Evolutionary conservation across 2,329 filamentous ascomycete genomes (phyloP).

Genomic region (Arthroderma sp.): DNA sequence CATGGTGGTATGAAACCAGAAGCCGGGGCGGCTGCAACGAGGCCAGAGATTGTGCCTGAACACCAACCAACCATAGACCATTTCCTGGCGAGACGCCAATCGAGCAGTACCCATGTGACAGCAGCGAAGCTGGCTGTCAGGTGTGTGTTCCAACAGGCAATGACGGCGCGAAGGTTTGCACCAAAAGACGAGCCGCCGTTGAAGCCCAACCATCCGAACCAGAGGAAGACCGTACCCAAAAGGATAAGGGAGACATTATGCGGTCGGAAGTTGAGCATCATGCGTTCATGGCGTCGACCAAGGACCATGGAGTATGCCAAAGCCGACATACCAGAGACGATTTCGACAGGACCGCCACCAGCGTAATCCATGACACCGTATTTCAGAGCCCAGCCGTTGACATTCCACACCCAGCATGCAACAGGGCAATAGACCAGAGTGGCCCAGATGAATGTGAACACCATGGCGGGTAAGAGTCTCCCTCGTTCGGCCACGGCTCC

Average conservation of each 20-base stretch:
- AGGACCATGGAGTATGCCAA: slow-evolving; percentile 93
- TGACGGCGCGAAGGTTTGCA: slow-evolving; percentile 81
- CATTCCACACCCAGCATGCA: slow-evolving; percentile 93
- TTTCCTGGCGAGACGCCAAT: slow-evolving; percentile 87
- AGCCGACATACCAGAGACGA: slow-evolving; percentile 82
- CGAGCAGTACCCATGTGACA: slow-evolving; percentile 87
- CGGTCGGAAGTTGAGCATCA: slow-evolving; percentile 99
- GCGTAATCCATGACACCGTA: slow-evolving; percentile 94
- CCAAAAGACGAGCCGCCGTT: slow-evolving; percentile 93
- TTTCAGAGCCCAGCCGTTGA: slow-evolving; percentile 81
- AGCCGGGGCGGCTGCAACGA: slow-evolving; percentile 76
- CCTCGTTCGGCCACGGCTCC: slow-evolving; percentile 90
- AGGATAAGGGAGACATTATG: slow-evolving; percentile 98
- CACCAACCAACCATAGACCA: slow-evolving; percentile 93
- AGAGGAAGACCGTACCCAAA: slow-evolving; percentile 85
- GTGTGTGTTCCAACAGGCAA: slow-evolving; percentile 98
- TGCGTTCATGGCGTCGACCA: slow-evolving; percentile 91
- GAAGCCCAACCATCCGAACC: slow-evolving; percentile 98
- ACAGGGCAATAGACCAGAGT: slow-evolving; percentile 95
- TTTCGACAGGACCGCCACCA: slow-evolving; percentile 93
- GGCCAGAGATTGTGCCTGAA: slow-evolving; percentile 72
- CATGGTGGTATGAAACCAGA: slow-evolving; percentile 64
- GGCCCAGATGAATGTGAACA: slow-evolving; percentile 93
- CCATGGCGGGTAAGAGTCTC: slow-evolving; percentile 81
- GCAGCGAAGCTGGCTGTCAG: slow-evolving; percentile 82